A percentile compares a stretch with the other conserved stretches of the same genome.
Evolutionary conservation across 495 filamentous ascomycete species (phyloP).

Genomic region (Letharia lupina): DNA sequence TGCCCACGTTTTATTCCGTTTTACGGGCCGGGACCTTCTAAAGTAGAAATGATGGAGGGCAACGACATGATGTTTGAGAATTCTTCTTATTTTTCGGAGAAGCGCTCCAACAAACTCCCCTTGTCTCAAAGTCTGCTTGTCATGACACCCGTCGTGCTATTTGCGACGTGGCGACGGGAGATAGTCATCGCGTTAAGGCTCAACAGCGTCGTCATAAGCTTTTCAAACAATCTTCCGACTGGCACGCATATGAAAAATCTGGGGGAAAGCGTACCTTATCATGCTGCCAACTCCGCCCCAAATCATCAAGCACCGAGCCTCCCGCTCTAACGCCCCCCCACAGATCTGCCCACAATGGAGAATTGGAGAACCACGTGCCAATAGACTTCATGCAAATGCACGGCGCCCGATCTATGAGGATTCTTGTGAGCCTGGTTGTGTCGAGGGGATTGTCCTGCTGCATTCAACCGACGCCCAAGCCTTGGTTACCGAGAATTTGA

Average conservation of each 20-base stretch:
- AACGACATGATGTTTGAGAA: neutral
- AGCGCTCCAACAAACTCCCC: neutral
- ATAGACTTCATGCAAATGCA: neutral
- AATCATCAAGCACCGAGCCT: neutral
- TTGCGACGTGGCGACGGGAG: neutral
- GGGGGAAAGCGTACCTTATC: neutral
- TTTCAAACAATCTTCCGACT: neutral
- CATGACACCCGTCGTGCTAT: neutral
- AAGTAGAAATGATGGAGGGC: neutral
- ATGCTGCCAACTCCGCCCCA: neutral
- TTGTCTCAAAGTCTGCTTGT: neutral
- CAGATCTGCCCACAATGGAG: neutral
- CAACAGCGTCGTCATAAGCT: neutral
- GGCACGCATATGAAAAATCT: neutral
- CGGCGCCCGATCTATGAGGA: neutral
- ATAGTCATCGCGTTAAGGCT: neutral
- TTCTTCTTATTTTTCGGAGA: neutral
- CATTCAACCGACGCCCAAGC: conserved; percentile 1
- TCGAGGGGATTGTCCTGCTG: neutral
- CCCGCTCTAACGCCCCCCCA: neutral
- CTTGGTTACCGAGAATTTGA: neutral
- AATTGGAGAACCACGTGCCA: neutral
- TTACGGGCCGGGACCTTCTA: neutral
- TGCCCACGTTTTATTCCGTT: neutral
- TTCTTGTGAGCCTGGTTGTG: neutral